These are phyloP conservation scores for Dichotomocladium elegans DNA, from an alignment of 371 early-diverging fungal species.

Conservation along the genomic window DNA sequence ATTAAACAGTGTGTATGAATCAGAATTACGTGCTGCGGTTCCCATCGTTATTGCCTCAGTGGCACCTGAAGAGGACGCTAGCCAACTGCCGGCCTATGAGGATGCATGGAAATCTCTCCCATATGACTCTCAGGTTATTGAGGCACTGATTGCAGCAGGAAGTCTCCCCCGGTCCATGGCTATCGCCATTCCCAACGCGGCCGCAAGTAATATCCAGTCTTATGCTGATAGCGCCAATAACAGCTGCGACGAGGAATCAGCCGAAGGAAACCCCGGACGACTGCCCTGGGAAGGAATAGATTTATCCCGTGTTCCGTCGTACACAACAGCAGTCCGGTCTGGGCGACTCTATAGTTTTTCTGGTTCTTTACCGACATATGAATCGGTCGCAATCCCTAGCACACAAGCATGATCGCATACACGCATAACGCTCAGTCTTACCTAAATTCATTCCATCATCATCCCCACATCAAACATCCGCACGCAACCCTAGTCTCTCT, in stretches of 20 bases:
- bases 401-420: background rate
- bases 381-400: slow-evolving; percentile 25
- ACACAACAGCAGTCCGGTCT: slow-evolving; percentile 19
- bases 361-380: slow-evolving; percentile 39
- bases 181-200: slow-evolving; percentile 76
- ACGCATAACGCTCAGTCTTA: too few relatives aligned
- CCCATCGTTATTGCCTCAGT: slow-evolving; percentile 33
- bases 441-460: too few relatives aligned
- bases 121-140: slow-evolving; percentile 31
- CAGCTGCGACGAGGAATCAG: slow-evolving; percentile 46
- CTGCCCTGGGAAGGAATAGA: slow-evolving; percentile 48
- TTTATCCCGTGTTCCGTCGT: slow-evolving; percentile 26
- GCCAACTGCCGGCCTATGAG: slow-evolving; percentile 42
- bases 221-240: slow-evolving; percentile 14
- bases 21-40: slow-evolving; percentile 45
- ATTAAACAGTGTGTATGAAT: too few relatives aligned
- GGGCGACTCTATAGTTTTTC: slow-evolving; percentile 25
- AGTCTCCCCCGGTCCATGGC: slow-evolving; percentile 35
- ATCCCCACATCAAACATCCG: too few relatives aligned
- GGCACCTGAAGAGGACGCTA: slow-evolving; percentile 34
- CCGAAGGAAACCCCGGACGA: slow-evolving; percentile 50
- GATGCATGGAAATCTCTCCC: slow-evolving; percentile 47
- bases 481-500: too few relatives aligned
- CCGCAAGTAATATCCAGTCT: slow-evolving; percentile 79
- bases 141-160: slow-evolving; percentile 26